Evolutionary conservation across 495 filamentous ascomycete species (phyloP), one percentile per base, ranked within the genome.

Genomic region (Apodospora peruviana): DNA sequence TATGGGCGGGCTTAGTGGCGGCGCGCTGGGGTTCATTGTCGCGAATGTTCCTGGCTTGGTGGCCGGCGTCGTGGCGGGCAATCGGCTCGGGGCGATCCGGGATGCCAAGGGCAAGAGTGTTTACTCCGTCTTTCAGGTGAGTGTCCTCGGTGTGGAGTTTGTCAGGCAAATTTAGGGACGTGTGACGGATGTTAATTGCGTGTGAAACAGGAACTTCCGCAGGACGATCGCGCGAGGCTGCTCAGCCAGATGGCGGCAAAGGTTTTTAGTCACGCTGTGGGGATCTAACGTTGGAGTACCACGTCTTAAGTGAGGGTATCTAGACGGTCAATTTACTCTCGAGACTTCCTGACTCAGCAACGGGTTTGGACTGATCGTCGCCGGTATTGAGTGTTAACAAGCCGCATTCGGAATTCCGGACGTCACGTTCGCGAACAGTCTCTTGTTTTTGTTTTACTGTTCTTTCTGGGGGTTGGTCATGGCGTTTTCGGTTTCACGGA

Each of bases 101-200:
- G 93, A 98, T 72, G 79, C 85, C 14, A 86, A 83, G 67, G 91
- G 91, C 9, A 96, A 96, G 82, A 93, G 87, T 69, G 94, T 98
- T 18, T 97, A 94, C 71, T 78, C 81, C 37, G 93, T 96, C 20
- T 97, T 91, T 55, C 79, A 80, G 68, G 66, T 67, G 35, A 60
- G 58, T 58, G 51, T 29, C 39, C 23, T 38, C 37, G 47, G 43
- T 19, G 45, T 53, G 12, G 50, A 40, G 14, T 42, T 51, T 4
- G 38, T 46, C 5, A 38, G 16, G 16, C 11, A 17, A 17, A 2
- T 7, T 2, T 14, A 16, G 36, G 36, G 5, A 35, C 11, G 36
- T 18, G 22, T 29, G 48, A 34, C 22, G 12, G 32, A 4, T 35
- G 27, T 8, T 34, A 16, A 25, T 51, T 18, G 10, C 44, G 24